A percentile compares a stretch with the other conserved stretches of the same genome.
phyloP scores from a whole-genome alignment of 2,329 filamentous ascomycete species.

The Trichoderma lentiforme region DNA sequence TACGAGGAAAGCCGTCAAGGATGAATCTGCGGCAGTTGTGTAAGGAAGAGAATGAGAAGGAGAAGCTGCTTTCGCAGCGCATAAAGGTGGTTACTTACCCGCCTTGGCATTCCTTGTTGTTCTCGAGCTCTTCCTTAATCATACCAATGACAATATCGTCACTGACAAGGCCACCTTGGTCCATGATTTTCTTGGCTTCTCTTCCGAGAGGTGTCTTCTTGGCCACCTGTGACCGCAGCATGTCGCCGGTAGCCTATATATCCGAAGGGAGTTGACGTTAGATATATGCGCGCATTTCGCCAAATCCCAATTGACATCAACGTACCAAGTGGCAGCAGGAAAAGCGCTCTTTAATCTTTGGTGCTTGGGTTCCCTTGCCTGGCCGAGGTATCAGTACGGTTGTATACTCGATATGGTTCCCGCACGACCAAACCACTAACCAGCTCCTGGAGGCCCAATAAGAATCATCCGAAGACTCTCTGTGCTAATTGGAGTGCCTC shows the following conservation, averaged over 20 bases:
- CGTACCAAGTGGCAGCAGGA: slow-evolving; percentile 93
- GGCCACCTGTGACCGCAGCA: slow-evolving; percentile 96
- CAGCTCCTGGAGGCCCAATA: slow-evolving; percentile 95
- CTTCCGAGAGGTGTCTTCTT: slow-evolving; percentile 93
- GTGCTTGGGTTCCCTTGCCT: slow-evolving; percentile 99
- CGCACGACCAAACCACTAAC: slow-evolving; percentile 50
- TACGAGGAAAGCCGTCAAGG: slow-evolving; percentile 96
- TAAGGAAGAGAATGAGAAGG: slow-evolving; percentile 14
- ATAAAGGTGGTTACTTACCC: slow-evolving; percentile 56
- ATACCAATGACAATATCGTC: slow-evolving; percentile 99
- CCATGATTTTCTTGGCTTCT: slow-evolving; percentile 99
- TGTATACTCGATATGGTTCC: neutral
- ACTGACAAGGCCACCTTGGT: slow-evolving; percentile 92
- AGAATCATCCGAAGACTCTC: slow-evolving; percentile 86
- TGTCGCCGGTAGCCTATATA: slow-evolving; percentile 88
- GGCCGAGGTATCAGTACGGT: slow-evolving; percentile 19
- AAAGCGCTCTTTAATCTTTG: slow-evolving; percentile 97
- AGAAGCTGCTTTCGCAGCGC: slow-evolving; percentile 13
- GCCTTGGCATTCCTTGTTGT: slow-evolving; percentile 92
- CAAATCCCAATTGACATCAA: slow-evolving; percentile 13
- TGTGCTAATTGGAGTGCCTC: slow-evolving; percentile 50
- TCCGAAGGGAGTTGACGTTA: slow-evolving; percentile 13
- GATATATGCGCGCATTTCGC: neutral
- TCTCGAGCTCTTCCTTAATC: slow-evolving; percentile 96
- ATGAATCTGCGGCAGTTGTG: slow-evolving; percentile 68